phyloP scores from a whole-genome alignment of 2,329 filamentous ascomycete genomes.

The Geosmithia putterillii region DNA sequence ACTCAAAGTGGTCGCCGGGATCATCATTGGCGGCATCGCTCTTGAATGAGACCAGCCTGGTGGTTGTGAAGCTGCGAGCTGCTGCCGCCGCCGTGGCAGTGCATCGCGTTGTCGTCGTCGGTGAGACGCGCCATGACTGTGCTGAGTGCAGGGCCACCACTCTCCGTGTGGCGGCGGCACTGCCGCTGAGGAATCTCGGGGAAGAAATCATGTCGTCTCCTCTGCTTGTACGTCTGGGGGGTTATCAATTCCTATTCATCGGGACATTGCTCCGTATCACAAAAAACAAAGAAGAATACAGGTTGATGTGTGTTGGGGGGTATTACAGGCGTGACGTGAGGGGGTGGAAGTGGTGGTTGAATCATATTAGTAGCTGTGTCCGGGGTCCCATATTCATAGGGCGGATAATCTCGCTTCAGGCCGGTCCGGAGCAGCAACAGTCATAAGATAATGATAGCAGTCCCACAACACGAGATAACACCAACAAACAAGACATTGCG shows the following conservation, averaged over 20 bases:
- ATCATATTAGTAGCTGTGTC: no score
- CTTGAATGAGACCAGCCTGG: not conserved
- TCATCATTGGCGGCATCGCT: not conserved
- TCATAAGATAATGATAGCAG: no score
- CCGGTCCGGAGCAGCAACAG: no score
- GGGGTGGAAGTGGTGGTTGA: not conserved
- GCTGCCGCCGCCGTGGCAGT: not conserved
- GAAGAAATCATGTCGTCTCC: not conserved
- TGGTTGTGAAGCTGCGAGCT: not conserved
- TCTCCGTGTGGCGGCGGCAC: no score
- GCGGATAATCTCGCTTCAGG: no score
- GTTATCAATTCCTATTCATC: not conserved
- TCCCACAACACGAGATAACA: no score
- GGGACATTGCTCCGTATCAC: not conserved
- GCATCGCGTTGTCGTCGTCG: not conserved
- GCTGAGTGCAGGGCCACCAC: not conserved
- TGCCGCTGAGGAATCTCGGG: not conserved
- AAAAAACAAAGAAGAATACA: not conserved
- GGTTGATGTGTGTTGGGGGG: not conserved
- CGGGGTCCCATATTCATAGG: no score
- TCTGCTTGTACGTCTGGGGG: not conserved
- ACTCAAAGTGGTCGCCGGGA: not conserved
- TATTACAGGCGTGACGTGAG: not conserved
- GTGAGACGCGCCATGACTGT: not conserved
- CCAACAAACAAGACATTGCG: no score